These are phyloP conservation scores for Osmanthus fragrans DNA, from an alignment of 257 asterid species.

Conservation along the genomic window DNA sequence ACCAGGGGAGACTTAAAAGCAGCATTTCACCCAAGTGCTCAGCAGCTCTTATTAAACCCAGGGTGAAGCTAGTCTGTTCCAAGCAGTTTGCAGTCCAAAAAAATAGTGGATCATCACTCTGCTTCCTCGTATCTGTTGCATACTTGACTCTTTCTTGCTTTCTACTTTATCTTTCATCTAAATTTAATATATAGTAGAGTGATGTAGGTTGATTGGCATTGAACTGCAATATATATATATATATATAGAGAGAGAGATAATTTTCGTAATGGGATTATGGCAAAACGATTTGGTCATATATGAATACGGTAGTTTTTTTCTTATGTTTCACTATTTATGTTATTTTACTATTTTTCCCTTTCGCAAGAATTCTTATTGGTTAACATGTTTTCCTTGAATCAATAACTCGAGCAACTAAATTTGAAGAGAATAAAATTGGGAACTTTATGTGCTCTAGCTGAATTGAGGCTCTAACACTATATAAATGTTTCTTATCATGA, in stretches of 20 bases:
- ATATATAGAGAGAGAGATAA: no score
- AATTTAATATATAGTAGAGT: constrained; percentile 23
- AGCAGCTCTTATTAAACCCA: constrained; percentile 23
- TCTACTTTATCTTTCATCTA: constrained; percentile 25
- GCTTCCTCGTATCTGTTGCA: constrained; percentile 16
- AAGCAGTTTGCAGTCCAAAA: constrained; percentile 27
- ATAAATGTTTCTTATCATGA: background rate
- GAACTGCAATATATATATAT: constrained; percentile 5
- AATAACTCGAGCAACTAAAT: background rate
- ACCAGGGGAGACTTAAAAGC: constrained; percentile 42
- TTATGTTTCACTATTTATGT: background rate
- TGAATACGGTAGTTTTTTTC: constrained; percentile 2
- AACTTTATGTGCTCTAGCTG: background rate
- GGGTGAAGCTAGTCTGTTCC: constrained; percentile 31
- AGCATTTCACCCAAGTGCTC: constrained; percentile 38
- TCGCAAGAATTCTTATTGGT: background rate
- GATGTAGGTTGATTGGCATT: constrained; percentile 18
- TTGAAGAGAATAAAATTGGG: no score
- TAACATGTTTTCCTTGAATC: constrained; percentile 8
- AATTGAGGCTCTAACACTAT: background rate
- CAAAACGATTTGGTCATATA: constrained; percentile 18
- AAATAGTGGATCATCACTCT: background rate
- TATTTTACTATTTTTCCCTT: background rate
- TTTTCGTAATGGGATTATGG: constrained; percentile 2
- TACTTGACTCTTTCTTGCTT: constrained; percentile 3